Evolutionary conservation across 2,329 filamentous ascomycete genomes (phyloP), one percentile per base, ranked within the genome.

Genomic region (Trichoderma polysporum): DNA sequence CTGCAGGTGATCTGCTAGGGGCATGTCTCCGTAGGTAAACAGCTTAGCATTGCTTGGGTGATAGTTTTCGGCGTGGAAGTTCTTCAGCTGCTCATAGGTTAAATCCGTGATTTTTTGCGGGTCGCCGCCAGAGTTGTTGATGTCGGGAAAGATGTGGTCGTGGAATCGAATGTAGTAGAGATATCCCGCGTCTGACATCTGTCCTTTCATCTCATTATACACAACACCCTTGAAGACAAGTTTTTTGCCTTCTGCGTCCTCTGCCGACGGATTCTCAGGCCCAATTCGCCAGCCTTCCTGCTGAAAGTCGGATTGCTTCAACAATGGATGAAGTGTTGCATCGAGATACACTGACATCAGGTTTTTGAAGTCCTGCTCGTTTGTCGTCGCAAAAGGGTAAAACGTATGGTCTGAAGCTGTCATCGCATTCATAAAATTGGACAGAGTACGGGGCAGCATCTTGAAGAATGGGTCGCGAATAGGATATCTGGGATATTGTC

Each of bases 391-490:
- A 78, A 99, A 99, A 2, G 95, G 95, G 76, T 99, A 99, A 72
- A 93, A 97, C 12, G 95, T 99, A 78, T 99, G 94, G 75, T 98
- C 94, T 25, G 93, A 91, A 29, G 94, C 93, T 49, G 95, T 99
- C 77, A 98, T 97, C 69, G 95, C 95, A 78, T 99, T 99, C 95
- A 99, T 99, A 76, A 97, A 99, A 80, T 98, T 99, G 70, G 95
- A 97, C n/a, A 99, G 85, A 5, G 95, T 97, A 73, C 95, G 89
- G 25, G 95, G 95, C 29, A 99, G 86, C 95, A 99, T 99, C 86
- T 98, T 99, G 85, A 99, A 99, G 84, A 99, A 99, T 0, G 95
- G 95, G 75, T 99, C 95, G 69, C 95, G 92, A 67, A 99, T 94
- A n/a, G 95, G 95, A 76, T 94, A 97, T 78, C 92, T 94, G 67